These are phyloP conservation scores for Scheffersomyces cryptocercus DNA, from an alignment of 1,139 yeast species.

Conservation along the genomic window DNA sequence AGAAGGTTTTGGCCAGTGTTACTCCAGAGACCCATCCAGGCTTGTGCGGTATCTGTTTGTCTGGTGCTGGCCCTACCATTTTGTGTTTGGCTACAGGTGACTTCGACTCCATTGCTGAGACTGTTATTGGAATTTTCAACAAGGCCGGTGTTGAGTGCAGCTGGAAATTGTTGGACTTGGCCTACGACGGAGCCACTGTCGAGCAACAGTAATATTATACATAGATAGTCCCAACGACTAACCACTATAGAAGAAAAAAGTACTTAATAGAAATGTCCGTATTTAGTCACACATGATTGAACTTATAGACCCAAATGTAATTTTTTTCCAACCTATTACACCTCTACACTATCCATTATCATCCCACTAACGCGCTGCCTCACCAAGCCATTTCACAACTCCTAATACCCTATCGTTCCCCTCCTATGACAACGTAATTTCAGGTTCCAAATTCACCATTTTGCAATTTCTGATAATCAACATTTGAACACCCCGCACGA, in stretches of 20 bases:
- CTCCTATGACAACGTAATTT: too few species aligned
- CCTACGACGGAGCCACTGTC: conserved; percentile 80
- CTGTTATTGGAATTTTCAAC: conserved; percentile 68
- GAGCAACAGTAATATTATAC: conserved; percentile 4
- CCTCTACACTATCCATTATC: too few species aligned
- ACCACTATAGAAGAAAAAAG: conserved; percentile 1
- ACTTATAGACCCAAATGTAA: too few species aligned
- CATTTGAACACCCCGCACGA: background rate
- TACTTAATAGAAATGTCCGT: background rate
- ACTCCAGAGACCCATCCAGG: conserved; percentile 85
- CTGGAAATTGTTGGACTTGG: conserved; percentile 84
- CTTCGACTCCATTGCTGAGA: conserved; percentile 79
- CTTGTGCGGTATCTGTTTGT: conserved; percentile 86
- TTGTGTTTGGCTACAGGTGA: conserved; percentile 88
- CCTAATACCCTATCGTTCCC: too few species aligned
- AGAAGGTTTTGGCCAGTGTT: conserved; percentile 75
- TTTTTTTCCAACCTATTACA: too few species aligned
- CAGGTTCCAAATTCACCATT: too few species aligned
- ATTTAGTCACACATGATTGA: too few species aligned
- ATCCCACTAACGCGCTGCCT: too few species aligned
- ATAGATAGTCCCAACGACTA: conserved; percentile 1
- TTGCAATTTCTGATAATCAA: too few species aligned
- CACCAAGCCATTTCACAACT: too few species aligned
- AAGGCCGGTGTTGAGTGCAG: conserved; percentile 68
- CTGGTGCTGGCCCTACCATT: conserved; percentile 98